Percentiles rank a stretch among this genome's conserved stretches.
phyloP scores from a whole-genome alignment of 169 alveolate genomes.

The Cyclospora cayetanensis region DNA sequence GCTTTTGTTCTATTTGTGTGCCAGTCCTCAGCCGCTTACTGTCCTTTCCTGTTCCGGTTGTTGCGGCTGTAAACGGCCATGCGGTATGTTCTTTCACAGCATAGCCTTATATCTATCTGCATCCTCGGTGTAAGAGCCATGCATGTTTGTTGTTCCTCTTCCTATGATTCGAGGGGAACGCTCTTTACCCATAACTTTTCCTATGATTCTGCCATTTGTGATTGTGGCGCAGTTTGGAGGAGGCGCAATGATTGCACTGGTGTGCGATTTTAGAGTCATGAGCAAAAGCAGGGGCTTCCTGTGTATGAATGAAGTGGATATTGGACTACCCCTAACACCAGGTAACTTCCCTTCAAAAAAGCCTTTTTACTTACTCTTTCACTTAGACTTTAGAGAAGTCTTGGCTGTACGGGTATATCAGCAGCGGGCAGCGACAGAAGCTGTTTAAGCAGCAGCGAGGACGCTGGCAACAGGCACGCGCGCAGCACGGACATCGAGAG shows the following conservation, averaged over 20 bases:
- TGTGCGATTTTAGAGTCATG: slow-evolving; percentile 73
- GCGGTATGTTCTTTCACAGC: slow-evolving; percentile 51
- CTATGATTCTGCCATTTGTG: background rate
- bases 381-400: no score
- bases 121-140: background rate
- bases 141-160: background rate
- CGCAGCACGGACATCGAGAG: no score
- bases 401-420: no score
- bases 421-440: no score
- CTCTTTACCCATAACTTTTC: background rate
- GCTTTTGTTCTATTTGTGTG: background rate
- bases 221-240: slow-evolving; percentile 68
- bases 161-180: background rate
- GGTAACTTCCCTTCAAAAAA: no score
- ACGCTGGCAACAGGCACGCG: no score
- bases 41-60: slow-evolving; percentile 66
- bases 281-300: slow-evolving; percentile 48
- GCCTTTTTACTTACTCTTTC: background rate
- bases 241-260: slow-evolving; percentile 71
- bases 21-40: slow-evolving; percentile 68
- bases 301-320: slow-evolving; percentile 68
- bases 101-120: no score
- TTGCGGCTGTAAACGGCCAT: slow-evolving; percentile 74
- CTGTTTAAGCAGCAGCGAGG: no score
- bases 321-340: slow-evolving; percentile 71